Conservation (phyloP, 139 green algal genomes). For the Dunaliella primolecta region DNA sequence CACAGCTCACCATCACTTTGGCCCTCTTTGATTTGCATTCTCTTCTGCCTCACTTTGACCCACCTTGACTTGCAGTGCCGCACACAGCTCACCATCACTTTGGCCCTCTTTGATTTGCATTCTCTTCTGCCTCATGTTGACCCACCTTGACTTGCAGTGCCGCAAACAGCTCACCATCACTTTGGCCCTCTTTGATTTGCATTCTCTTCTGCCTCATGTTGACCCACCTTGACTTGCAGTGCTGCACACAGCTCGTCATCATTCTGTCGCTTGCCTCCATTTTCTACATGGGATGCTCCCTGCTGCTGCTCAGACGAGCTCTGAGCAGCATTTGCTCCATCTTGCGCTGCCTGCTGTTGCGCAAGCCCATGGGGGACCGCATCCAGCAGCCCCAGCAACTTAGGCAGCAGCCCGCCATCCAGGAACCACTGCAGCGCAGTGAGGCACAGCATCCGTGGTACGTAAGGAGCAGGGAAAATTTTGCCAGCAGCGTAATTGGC, state of each 20-base stretch:
- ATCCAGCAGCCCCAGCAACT: constrained; percentile 53
- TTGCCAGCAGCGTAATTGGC: too few relatives aligned
- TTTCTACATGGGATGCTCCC: background rate
- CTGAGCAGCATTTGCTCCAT: background rate
- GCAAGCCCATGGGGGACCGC: constrained; percentile 18
- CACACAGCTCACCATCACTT: background rate
- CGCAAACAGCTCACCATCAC: background rate
- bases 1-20: too few relatives aligned
- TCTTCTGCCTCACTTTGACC: background rate
- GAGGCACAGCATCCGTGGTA: background rate
- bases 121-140: too few relatives aligned
- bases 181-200: too few relatives aligned
- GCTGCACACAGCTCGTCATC: constrained; percentile 9
- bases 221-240: constrained; percentile 23
- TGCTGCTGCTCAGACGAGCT: background rate
- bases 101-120: too few relatives aligned
- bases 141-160: background rate
- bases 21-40: too few relatives aligned
- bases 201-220: too few relatives aligned
- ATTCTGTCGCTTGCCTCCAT: background rate
- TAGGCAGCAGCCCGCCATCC: constrained; percentile 55
- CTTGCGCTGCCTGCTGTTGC: background rate
- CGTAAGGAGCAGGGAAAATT: too few relatives aligned
- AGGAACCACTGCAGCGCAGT: constrained; percentile 56
- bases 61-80: background rate